Conservation (phyloP, 129 eudicot species). For the Helichrysum umbraculigerum region DNA sequence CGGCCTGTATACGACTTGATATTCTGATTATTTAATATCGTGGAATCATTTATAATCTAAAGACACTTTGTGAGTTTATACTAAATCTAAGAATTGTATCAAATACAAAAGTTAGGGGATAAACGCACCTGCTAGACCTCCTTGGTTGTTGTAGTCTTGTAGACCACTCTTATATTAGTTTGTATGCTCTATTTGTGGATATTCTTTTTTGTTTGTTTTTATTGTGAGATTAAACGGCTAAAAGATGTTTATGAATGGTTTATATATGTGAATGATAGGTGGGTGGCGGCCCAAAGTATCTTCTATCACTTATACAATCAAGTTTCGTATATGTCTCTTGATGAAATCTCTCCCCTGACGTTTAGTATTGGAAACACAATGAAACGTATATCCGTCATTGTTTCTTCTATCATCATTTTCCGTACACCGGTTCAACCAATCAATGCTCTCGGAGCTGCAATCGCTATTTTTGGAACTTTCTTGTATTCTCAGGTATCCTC, state of each 20-base stretch:
- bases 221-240: background rate
- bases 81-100: background rate
- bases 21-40: background rate
- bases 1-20: background rate
- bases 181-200: background rate
- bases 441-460: slow-evolving; percentile 47
- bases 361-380: slow-evolving; percentile 52
- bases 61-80: background rate
- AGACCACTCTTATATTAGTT: background rate
- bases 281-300: slow-evolving; percentile 83
- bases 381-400: slow-evolving; percentile 53
- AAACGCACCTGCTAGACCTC: background rate
- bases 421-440: slow-evolving; percentile 50
- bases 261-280: slow-evolving; percentile 42
- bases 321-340: slow-evolving; percentile 63
- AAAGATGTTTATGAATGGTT: slow-evolving; percentile 29
- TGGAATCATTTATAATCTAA: background rate
- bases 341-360: slow-evolving; percentile 49
- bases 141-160: background rate
- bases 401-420: slow-evolving; percentile 49
- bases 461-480: slow-evolving; percentile 48
- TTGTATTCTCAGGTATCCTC: slow-evolving; percentile 43
- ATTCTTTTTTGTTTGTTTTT: background rate
- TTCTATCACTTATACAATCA: slow-evolving; percentile 78
- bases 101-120: background rate